A percentile compares a stretch with the other conserved stretches of the same genome.
Conservation (phyloP, 441 rosid species). For the Hura crepitans region DNA sequence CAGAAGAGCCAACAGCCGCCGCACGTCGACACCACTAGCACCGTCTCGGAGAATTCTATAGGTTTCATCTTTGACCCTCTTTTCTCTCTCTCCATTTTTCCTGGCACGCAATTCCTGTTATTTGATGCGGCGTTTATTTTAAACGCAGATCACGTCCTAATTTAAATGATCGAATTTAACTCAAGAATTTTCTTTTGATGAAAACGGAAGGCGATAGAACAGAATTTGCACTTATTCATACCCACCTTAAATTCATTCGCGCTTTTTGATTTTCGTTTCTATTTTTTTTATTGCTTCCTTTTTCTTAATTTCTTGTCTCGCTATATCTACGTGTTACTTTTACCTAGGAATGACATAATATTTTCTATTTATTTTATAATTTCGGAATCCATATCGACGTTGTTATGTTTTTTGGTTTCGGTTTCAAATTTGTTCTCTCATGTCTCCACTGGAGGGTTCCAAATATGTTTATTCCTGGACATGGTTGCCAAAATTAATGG, state of each 20-base stretch:
- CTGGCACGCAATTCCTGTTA: neutral
- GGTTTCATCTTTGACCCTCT: conserved; percentile 4
- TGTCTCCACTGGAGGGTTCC: neutral
- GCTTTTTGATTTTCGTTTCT: neutral
- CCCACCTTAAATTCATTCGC: neutral
- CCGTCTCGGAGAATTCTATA: neutral
- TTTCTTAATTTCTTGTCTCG: too few relatives aligned
- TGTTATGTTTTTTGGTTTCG: neutral
- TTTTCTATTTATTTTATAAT: too few relatives aligned
- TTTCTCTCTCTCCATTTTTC: neutral
- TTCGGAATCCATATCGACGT: too few relatives aligned
- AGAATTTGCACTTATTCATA: neutral
- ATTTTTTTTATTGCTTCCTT: neutral
- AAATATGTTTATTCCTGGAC: neutral
- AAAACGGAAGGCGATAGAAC: neutral
- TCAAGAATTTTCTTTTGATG: neutral
- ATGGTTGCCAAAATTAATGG: neutral
- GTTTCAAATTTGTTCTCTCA: neutral
- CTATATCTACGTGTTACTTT: too few relatives aligned
- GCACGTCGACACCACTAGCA: neutral
- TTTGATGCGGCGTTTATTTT: conserved; percentile 3
- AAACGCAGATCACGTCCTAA: conserved; percentile 7
- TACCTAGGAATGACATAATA: too few relatives aligned
- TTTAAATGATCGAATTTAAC: neutral
- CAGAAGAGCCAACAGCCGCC: neutral